phyloP scores from a whole-genome alignment of 495 filamentous ascomycete species.

The Cairneyella variabilis region DNA sequence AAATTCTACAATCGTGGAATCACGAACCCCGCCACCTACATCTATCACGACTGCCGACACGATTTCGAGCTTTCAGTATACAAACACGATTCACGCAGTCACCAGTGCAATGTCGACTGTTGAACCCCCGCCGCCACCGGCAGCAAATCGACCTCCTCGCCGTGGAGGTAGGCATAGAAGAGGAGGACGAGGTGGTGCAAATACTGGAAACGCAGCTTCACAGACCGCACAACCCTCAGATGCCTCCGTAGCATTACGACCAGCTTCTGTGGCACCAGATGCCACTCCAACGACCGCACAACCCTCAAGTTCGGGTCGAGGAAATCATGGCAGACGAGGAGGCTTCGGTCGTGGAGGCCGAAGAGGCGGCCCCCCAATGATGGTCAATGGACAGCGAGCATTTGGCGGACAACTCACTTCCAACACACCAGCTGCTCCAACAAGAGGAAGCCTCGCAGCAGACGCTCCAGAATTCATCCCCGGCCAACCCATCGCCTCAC shows the following conservation, averaged over 20 bases:
- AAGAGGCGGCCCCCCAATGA: constrained; percentile 31
- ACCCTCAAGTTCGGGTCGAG: constrained; percentile 20
- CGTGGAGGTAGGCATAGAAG: constrained; percentile 19
- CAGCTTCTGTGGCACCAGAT: constrained; percentile 13
- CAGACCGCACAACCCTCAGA: neutral
- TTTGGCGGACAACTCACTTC: constrained; percentile 52
- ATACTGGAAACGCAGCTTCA: neutral
- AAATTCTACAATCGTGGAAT: neutral
- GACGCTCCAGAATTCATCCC: constrained; percentile 63
- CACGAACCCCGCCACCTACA: neutral
- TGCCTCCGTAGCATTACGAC: constrained; percentile 12
- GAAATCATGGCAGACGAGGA: constrained; percentile 38
- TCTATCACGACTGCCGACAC: neutral
- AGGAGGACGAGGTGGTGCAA: constrained; percentile 10
- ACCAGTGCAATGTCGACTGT: constrained; percentile 20
- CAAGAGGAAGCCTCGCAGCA: constrained; percentile 30
- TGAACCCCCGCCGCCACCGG: constrained; percentile 13
- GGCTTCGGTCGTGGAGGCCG: constrained; percentile 35
- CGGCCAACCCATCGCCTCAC: constrained; percentile 37
- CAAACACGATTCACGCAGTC: constrained; percentile 4
- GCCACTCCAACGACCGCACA: constrained; percentile 1
- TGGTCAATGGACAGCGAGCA: constrained; percentile 41
- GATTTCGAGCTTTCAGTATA: too few species aligned
- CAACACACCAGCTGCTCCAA: constrained; percentile 24
- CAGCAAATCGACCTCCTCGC: constrained; percentile 18